Base-by-base conservation (phyloP, 352 stramenopile species). In the Pythium apleroticum region DNA sequence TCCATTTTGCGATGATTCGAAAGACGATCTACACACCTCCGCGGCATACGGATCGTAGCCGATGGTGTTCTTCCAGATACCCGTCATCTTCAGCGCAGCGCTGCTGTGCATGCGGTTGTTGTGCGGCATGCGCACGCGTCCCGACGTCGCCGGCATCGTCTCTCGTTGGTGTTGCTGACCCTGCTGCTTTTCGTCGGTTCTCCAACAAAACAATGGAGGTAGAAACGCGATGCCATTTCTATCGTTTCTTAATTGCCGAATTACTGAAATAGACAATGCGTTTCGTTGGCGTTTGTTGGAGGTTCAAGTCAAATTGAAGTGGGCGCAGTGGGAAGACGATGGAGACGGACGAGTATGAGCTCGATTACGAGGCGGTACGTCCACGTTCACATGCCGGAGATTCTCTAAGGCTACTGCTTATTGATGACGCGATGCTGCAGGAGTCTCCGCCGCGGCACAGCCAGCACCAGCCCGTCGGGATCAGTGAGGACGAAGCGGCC, bases 1-100 rank as follows among this genome's bases (percentile, higher is more conserved):
- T 46, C 37, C 3, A 46, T 22, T 46, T 46, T n/a, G 5, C 37
- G 14, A 22, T 9, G 37, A 46, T n/a, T 46, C 8, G 20, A 46
- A 22, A 5, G 8, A 83, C 37, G 37, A 46, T 46, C 22, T 22
- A 12, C 37, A 15, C 12, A 46, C 37, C 37, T 46, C 74, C 41
- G 79, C 81, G 3, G 95, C 94, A 65, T 98, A 98, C 17, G 95
- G 95, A 78, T 98, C 95, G 58, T 98, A 97, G 52, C 95, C 95
- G 71, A 99, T 99, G 3, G 96, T 98, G 64, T 98, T 96, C 61
- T 89, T 97, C 97, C 96, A 99, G 45, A 98, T 99, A 25, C 92
- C 94, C 45, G 84, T 97, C 77, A 98, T 98, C 82, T 98, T 95
- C 9, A 99, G 87, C 59, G 95, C 81, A 33, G 83, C 82, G 59